Evolutionary conservation across 495 filamentous ascomycete species (phyloP), one percentile per base, ranked within the genome.

Genomic region (Aspergillus mulundensis): DNA sequence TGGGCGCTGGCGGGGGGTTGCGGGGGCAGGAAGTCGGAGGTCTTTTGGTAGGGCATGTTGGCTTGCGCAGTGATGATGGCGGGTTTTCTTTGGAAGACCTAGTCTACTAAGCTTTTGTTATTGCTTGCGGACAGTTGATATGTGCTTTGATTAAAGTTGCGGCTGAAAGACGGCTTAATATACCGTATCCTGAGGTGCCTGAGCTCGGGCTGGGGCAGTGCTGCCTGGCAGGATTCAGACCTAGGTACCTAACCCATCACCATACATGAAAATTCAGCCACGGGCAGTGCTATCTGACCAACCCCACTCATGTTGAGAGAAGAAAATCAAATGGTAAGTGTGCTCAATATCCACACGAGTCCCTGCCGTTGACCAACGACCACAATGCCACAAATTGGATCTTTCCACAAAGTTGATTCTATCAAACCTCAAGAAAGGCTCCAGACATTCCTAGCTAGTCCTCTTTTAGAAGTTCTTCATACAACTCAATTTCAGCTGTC

Each of bases 1-100:
- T 48, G 53, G 14, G 66, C 69, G 54, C 64, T 55, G 15, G 59
- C 41, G 5, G 70, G 58, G 12, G 67, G 44, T 48, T 59, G 49
- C n/a, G 56, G 20, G 11, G 61, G 58, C 34, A 66, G 63, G 48
- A 62, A 63, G 21, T 56, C 46, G 47, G 47, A 1, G 7, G 20
- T 25, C 2, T 12, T 7, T 15, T 40, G 24, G 34, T 20, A 34
- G 16, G 38, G 3, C 38, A 40, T 40, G 12, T 18, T 18, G 34
- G 38, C n/a, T 40, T 40, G n/a, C 38, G 5, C 38, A 4, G 8
- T 40, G 18, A 36, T 15, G 32, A 15, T 36, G n/a, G n/a, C 12
- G 11, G 25, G 8, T 28, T 28, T 8, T 28, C 25, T 28, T 28
- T 7, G 5, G 32, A 36, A 10, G 5, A 11, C 32, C 12, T 30